Base-by-base conservation (phyloP, 805 yeast species). In the Zygoascus bituminiphila region DNA sequence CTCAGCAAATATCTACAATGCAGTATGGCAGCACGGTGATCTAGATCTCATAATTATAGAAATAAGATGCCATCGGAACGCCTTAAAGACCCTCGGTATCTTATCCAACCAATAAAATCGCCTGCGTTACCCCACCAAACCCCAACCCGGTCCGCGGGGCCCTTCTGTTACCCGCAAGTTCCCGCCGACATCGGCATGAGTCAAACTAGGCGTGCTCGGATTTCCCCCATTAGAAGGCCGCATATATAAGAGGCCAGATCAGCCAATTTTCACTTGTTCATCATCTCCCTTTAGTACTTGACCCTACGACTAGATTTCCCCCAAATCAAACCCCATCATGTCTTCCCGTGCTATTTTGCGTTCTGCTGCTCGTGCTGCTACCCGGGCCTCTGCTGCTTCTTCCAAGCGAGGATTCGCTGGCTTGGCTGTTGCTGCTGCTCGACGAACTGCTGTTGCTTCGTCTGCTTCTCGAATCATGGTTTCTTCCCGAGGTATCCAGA, bases 401-500 rank as follows among this genome's bases (percentile, higher is more conserved):
- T 59, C 63, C 51, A 76, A 78, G 74, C 83, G 93, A 74, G 74
- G 88, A 54, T 69, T 85, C 58, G 70, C 88, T 58, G 63, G 61
- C 36, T 55, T 63, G 29, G 62, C 68, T 55, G 65, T 71, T 53
- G 68, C 74, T 54, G 60, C 65, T 45, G 67, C 65, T 51, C 57
- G 68, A 52, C 83, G 89, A 74, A 72, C 88, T 54, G 68, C 83
- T 57, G 69, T 87, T 57, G 61, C 60, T 31, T 64, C 66, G 52
- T 70, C 76, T 61, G 74, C 77, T 60, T 66, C 71, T 66, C 76
- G 44, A 20, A 15, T 12, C 12, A 40, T 66, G 69, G 76, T 64
- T 58, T 81, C 82, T 61, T 72, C 77, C 62, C 87, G 98, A 75
- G 98, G 98, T 75, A 69, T 91, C 67, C 88, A 93, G 80, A 81